These are phyloP conservation scores for Elaeagnus macrophylla DNA, from an alignment of 306 rosid species.

Conservation along the genomic window DNA sequence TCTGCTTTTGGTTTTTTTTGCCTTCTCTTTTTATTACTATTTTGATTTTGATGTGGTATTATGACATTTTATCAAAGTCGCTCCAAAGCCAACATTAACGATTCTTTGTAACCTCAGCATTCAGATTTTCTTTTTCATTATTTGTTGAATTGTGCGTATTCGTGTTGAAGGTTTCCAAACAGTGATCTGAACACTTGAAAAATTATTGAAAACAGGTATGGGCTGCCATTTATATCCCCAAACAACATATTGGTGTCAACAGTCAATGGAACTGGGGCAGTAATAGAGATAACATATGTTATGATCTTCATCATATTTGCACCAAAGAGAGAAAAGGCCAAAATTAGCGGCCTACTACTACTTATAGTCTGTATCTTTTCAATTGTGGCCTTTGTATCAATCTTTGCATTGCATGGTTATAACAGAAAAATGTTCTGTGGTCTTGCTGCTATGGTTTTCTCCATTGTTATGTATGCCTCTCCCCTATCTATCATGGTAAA, in stretches of 20 bases:
- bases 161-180: no score
- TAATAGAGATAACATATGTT: slow-evolving; percentile 58
- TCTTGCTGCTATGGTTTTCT: slow-evolving; percentile 53
- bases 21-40: no score
- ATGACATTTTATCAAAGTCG: no score
- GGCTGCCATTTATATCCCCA: slow-evolving; percentile 76
- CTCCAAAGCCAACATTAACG: no score
- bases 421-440: slow-evolving; percentile 72
- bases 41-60: no score
- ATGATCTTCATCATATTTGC: slow-evolving; percentile 45
- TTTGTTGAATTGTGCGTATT: no score
- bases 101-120: no score
- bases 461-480: slow-evolving; percentile 85
- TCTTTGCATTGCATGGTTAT: slow-evolving; percentile 46
- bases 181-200: no score
- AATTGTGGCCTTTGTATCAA: slow-evolving; percentile 58
- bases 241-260: slow-evolving; percentile 72
- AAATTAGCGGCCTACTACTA: slow-evolving; percentile 39
- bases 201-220: slow-evolving; percentile 44
- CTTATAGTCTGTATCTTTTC: slow-evolving; percentile 35
- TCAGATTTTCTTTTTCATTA: no score
- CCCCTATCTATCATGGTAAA: slow-evolving; percentile 85
- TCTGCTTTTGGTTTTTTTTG: no score
- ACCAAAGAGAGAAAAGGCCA: slow-evolving; percentile 46
- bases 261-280: slow-evolving; percentile 66